These are phyloP conservation scores for Penicillium corylophilum DNA, from an alignment of 2,329 filamentous ascomycete genomes.

Conservation along the genomic window DNA sequence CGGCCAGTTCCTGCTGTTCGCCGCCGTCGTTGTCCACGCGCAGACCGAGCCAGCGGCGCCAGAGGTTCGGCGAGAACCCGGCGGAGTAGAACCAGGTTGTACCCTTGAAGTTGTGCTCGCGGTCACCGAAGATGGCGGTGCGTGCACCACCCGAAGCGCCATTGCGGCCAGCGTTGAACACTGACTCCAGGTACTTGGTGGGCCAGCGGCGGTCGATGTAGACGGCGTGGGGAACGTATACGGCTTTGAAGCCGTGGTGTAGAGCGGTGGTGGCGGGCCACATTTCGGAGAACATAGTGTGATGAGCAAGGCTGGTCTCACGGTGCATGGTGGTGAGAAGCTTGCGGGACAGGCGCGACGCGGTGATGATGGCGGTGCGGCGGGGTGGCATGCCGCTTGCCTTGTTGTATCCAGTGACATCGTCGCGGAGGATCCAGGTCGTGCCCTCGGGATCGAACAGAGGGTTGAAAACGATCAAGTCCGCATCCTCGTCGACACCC, in stretches of 20 bases:
- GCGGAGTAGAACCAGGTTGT: slow-evolving; percentile 92
- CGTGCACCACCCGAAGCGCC: slow-evolving; percentile 71
- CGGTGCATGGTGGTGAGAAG: slow-evolving; percentile 85
- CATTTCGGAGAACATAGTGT: slow-evolving; percentile 95
- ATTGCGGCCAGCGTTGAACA: slow-evolving; percentile 77
- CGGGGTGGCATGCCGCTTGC: slow-evolving; percentile 63
- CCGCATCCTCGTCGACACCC: slow-evolving; percentile 88
- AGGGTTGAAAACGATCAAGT: slow-evolving; percentile 87
- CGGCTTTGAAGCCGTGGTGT: slow-evolving; percentile 89
- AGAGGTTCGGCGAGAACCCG: slow-evolving; percentile 76
- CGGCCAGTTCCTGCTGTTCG: slow-evolving; percentile 69
- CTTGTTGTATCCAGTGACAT: slow-evolving; percentile 81
- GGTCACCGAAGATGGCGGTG: slow-evolving; percentile 73
- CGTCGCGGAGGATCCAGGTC: slow-evolving; percentile 76
- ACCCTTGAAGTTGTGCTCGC: slow-evolving; percentile 85
- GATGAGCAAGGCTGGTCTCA: slow-evolving; percentile 79
- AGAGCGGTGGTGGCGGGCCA: slow-evolving; percentile 85
- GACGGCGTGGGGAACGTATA: slow-evolving; percentile 84
- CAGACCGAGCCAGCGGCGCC: slow-evolving; percentile 81
- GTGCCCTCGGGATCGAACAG: slow-evolving; percentile 88
- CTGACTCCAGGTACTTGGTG: slow-evolving; percentile 68
- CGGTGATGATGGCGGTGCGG: slow-evolving; percentile 84
- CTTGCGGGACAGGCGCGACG: slow-evolving; percentile 75
- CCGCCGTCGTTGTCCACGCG: slow-evolving; percentile 76
- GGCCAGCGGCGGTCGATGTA: slow-evolving; percentile 89